Evolutionary conservation across 1,139 yeast species (phyloP), one percentile per base, ranked within the genome.

Genomic region (Lodderomyces elongisporus): DNA sequence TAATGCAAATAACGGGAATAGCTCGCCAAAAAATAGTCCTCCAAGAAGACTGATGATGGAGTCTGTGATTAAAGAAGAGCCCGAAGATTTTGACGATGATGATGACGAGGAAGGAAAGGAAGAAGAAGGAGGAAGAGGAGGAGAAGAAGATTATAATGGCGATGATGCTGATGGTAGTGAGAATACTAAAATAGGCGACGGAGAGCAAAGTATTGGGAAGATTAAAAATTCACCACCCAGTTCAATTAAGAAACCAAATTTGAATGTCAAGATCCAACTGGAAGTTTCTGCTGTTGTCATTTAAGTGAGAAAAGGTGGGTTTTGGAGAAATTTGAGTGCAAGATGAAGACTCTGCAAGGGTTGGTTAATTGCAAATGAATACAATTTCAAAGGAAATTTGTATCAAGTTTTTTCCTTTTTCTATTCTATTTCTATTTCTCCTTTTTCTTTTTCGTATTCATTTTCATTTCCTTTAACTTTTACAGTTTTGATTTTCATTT

Each of bases 41-140:
- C 13, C 30, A n/a, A n/a, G 14, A 20, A 20, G 22, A 18, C 15
- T 22, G 17, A n/a, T 16, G 21, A 28, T 24, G 25, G 25, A 31
- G 28, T 14, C 28, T 15, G 35, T 16, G 37, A 39, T 17, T 43
- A 36, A 65, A 42, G 72, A 66, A 38, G 61, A 62, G 26, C 14
- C 7, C 1, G 66, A 60, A 32, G 41, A 34, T 10, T 34, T 30
- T 10, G 44, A 35, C 5, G 31, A 27, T 17, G 35, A 34, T 23
- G 29, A 25, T 14, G 29, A 25, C 3, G 29, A 25, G 4, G 29
- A 25, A 10, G 25, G 25, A 4, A 17, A 22, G 17, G 24, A 28
- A 18, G 25, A 28, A 17, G 24, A 28, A 4, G 23, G 23, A 4
- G 25, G 25, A 14, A 27, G 31, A 8, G 18, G 27, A 27, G 27